These are phyloP conservation scores for Penicillium sp. DNA, from an alignment of 2,329 filamentous ascomycete genomes.

Conservation along the genomic window DNA sequence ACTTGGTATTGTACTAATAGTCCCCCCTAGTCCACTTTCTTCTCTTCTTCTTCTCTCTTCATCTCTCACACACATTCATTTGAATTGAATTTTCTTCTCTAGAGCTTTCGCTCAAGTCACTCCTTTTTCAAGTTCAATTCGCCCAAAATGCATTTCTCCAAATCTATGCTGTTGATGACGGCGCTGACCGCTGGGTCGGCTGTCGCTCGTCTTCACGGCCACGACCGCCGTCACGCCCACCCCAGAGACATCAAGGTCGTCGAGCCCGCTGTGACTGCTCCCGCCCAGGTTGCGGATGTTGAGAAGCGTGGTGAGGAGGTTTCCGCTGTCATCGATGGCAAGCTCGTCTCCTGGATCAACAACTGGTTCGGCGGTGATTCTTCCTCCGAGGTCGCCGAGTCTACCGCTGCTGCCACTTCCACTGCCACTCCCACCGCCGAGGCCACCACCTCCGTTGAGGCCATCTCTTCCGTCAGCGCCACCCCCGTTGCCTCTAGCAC, in stretches of 20 bases:
- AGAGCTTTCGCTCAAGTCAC: conserved; percentile 24
- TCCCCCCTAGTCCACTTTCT: conserved; percentile 10
- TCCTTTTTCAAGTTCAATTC: conserved; percentile 19
- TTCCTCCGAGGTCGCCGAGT: conserved; percentile 10
- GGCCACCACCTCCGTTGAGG: conserved; percentile 14
- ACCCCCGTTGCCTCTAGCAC: conserved; percentile 2
- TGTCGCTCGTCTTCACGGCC: conserved; percentile 40
- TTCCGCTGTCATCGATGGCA: conserved; percentile 36
- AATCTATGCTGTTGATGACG: conserved; percentile 37
- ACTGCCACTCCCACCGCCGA: conserved; percentile 17
- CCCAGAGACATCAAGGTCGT: conserved; percentile 10
- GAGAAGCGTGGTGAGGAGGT: conserved; percentile 38
- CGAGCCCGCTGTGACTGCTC: conserved; percentile 3
- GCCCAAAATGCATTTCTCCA: conserved; percentile 42
- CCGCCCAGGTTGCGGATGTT: not conserved
- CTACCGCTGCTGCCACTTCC: conserved; percentile 18
- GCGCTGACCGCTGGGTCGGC: conserved; percentile 40
- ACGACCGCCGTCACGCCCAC: conserved; percentile 41
- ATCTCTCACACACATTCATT: conserved; percentile 22
- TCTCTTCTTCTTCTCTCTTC: conserved; percentile 7
- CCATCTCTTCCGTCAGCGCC: conserved; percentile 2
- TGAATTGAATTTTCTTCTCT: conserved; percentile 14
- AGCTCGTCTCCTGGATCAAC: conserved; percentile 39
- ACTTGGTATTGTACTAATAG: conserved; percentile 7
- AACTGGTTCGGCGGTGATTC: conserved; percentile 30